A percentile compares a stretch with the other conserved stretches of the same genome.
phyloP scores from a whole-genome alignment of 2,329 filamentous ascomycete genomes.

The Diaporthe sp. region DNA sequence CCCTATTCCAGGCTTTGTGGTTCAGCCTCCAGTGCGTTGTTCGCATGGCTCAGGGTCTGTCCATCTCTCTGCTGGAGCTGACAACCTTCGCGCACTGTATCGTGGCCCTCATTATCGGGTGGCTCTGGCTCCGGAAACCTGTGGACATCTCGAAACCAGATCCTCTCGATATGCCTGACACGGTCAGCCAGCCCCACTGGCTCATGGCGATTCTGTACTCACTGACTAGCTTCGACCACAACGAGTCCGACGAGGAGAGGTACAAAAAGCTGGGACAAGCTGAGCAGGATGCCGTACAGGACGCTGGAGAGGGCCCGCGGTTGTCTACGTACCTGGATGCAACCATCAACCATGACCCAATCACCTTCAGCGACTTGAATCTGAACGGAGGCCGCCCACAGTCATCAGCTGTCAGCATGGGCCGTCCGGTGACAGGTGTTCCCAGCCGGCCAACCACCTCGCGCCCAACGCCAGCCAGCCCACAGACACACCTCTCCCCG shows the following conservation, averaged over 20 bases:
- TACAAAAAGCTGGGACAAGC: slow-evolving; percentile 18
- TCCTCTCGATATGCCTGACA: slow-evolving; percentile 21
- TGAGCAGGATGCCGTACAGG: neutral
- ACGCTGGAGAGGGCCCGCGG: neutral
- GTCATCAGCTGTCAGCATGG: slow-evolving; percentile 1
- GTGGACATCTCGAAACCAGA: slow-evolving; percentile 37
- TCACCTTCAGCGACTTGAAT: slow-evolving; percentile 35
- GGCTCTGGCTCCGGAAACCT: slow-evolving; percentile 50
- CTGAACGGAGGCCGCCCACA: slow-evolving; percentile 2
- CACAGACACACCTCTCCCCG: neutral
- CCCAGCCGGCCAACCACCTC: slow-evolving; percentile 27
- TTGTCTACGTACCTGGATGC: slow-evolving; percentile 24
- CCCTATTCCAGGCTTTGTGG: slow-evolving; percentile 52
- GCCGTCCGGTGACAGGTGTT: neutral
- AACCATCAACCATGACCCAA: slow-evolving; percentile 23
- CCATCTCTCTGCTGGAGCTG: slow-evolving; percentile 51
- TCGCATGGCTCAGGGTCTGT: slow-evolving; percentile 47
- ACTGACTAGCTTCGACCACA: slow-evolving; percentile 30
- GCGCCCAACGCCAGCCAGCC: neutral
- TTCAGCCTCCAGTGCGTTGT: slow-evolving; percentile 51
- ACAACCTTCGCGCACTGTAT: slow-evolving; percentile 50
- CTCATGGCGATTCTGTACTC: slow-evolving; percentile 30
- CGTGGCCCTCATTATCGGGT: slow-evolving; percentile 49
- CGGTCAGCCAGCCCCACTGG: slow-evolving; percentile 27
- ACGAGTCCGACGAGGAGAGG: slow-evolving; percentile 33